Conservation (phyloP, 331 rosid species). For the Cydonia oblonga region DNA sequence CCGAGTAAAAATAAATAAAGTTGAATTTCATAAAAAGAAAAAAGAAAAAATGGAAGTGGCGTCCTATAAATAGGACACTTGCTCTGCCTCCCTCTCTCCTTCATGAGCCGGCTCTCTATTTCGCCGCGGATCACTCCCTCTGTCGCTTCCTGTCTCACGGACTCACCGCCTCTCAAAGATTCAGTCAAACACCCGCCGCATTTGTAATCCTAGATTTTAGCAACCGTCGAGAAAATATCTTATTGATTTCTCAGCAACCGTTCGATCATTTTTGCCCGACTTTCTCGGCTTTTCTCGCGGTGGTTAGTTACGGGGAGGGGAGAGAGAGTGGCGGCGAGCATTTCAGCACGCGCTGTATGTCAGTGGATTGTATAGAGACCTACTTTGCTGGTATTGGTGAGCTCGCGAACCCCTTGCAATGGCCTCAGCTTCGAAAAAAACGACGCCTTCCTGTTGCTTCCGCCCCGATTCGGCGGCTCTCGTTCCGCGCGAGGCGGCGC, state of each 20-base stretch:
- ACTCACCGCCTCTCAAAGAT: not conserved
- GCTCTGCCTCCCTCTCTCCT: not conserved
- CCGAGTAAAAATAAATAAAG: no score
- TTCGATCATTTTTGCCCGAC: not conserved
- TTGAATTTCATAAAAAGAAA: not conserved
- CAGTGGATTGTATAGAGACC: slow-evolving; percentile 55
- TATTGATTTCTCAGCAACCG: not conserved
- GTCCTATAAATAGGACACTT: not conserved
- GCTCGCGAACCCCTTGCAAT: slow-evolving; percentile 70
- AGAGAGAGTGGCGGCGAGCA: slow-evolving; percentile 10
- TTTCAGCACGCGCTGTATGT: slow-evolving; percentile 63
- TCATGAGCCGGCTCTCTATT: not conserved
- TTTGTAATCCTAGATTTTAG: not conserved
- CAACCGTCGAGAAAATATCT: not conserved
- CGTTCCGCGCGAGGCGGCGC: slow-evolving; percentile 18
- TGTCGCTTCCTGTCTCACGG: not conserved
- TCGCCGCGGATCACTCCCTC: not conserved
- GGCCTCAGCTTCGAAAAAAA: slow-evolving; percentile 91
- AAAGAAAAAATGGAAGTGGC: not conserved
- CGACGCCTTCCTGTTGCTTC: slow-evolving; percentile 44
- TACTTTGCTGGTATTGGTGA: slow-evolving; percentile 54
- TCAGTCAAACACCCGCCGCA: not conserved
- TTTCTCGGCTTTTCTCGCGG: not conserved
- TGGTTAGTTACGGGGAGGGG: not conserved
- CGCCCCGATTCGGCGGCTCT: slow-evolving; percentile 13